phyloP scores from a whole-genome alignment of 305 asterid genomes.

The Fraxinus ornus region DNA sequence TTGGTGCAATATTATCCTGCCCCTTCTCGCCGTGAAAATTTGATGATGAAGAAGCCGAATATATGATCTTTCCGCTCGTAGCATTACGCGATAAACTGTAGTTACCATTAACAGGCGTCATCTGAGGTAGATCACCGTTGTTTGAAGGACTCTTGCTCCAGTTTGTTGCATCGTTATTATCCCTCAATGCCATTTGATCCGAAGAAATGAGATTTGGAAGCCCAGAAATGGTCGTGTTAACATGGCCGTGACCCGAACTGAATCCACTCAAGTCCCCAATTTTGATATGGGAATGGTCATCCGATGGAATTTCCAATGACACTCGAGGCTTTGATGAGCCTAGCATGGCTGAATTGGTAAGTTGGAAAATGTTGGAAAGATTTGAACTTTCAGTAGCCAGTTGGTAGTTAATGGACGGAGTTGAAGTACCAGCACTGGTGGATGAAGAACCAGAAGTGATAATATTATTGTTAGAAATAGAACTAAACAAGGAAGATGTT shows the following conservation, averaged over 20 bases:
- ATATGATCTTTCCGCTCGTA: conserved; percentile 26
- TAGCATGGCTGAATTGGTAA: conserved; percentile 19
- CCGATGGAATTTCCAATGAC: conserved; percentile 26
- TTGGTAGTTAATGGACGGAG: conserved; percentile 28
- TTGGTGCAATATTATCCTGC: conserved; percentile 29
- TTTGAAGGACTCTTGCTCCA: neutral
- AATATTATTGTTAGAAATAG: conserved; percentile 23
- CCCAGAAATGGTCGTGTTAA: conserved; percentile 23
- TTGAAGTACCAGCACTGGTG: conserved; percentile 11
- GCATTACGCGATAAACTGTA: conserved; percentile 10
- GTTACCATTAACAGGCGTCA: conserved; percentile 21
- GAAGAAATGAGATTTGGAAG: conserved; percentile 53
- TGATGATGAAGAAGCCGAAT: conserved; percentile 24
- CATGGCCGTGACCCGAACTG: conserved; percentile 16
- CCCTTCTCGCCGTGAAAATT: conserved; percentile 33
- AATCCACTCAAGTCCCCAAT: conserved; percentile 27
- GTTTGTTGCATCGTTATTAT: neutral
- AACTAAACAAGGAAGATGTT: conserved; percentile 15
- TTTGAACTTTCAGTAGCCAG: conserved; percentile 23
- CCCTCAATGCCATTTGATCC: conserved; percentile 36
- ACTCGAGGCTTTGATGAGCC: conserved; percentile 25
- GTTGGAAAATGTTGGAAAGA: conserved; percentile 37
- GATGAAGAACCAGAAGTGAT: conserved; percentile 21
- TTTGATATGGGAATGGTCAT: conserved; percentile 12
- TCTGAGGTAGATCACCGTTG: conserved; percentile 19